phyloP scores from a whole-genome alignment of 805 yeast species.

The Cyberlindnera bimundalis region DNA sequence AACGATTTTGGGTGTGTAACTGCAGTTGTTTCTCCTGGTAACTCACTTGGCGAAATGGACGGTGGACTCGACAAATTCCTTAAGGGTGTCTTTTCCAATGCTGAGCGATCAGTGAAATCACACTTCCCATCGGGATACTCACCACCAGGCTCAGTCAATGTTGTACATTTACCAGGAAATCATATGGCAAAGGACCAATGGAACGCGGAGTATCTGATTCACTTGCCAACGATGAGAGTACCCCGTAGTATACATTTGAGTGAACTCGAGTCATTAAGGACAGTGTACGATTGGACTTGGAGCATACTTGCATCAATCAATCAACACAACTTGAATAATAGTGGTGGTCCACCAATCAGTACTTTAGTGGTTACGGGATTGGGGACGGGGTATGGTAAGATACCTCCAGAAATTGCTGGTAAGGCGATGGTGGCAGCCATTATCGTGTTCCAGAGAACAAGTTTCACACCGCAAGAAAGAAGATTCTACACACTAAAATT shows the following conservation, averaged over 20 bases:
- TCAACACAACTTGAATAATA: slow-evolving; percentile 4
- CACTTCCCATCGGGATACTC: slow-evolving; percentile 19
- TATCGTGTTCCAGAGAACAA: slow-evolving; percentile 20
- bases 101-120: slow-evolving; percentile 26
- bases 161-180: slow-evolving; percentile 4
- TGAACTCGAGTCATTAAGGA: slow-evolving; percentile 14
- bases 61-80: slow-evolving; percentile 39
- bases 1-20: slow-evolving; percentile 1
- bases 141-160: slow-evolving; percentile 20
- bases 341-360: slow-evolving; percentile 6
- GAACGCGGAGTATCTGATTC: slow-evolving; percentile 31
- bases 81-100: slow-evolving; percentile 27
- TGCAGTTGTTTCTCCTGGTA: slow-evolving; percentile 40
- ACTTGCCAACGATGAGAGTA: slow-evolving; percentile 39
- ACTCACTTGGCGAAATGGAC: slow-evolving; percentile 37
- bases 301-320: slow-evolving; percentile 25
- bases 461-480: slow-evolving; percentile 7
- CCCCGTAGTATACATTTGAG: slow-evolving; percentile 25
- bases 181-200: slow-evolving; percentile 24
- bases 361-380: slow-evolving; percentile 34
- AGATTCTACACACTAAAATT: slow-evolving; percentile 7
- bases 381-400: slow-evolving; percentile 39
- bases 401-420: slow-evolving; percentile 32
- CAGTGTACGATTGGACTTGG: slow-evolving; percentile 39
- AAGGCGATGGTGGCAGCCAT: slow-evolving; percentile 36